phyloP scores from a whole-genome alignment of 768 basidiomycete genomes.

The Suillus subaureus region DNA sequence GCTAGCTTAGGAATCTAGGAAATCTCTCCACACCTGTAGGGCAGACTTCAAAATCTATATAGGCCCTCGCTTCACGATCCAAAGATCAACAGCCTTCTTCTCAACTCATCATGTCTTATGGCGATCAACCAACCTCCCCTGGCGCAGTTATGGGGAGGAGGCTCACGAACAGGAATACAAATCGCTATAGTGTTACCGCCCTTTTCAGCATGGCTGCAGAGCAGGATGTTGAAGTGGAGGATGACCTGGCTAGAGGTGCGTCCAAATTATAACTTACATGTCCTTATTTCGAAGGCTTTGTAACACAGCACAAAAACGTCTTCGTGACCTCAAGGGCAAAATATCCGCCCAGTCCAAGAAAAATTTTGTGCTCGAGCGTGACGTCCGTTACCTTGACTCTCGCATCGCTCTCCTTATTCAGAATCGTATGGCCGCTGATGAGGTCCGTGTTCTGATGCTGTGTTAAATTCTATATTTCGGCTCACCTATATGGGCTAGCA shows the following conservation, averaged over 20 bases:
- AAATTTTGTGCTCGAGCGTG: constrained; percentile 98
- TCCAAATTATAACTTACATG: constrained; percentile 11
- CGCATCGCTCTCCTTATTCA: constrained; percentile 97
- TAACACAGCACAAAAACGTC: constrained; percentile 85
- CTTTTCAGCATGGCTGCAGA: constrained; percentile 98
- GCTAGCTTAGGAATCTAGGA: constrained; percentile 33
- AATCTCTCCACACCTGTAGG: constrained; percentile 6
- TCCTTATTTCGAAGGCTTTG: not conserved
- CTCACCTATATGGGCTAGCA: constrained; percentile 52
- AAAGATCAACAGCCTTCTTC: constrained; percentile 3
- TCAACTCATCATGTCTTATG: constrained; percentile 53
- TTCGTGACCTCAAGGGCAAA: constrained; percentile 93
- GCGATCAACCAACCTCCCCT: constrained; percentile 63
- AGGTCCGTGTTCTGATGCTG: constrained; percentile 51
- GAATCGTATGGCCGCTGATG: constrained; percentile 96
- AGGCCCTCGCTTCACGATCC: constrained; percentile 10
- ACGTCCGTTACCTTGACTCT: constrained; percentile 97
- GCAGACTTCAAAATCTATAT: constrained; percentile 12
- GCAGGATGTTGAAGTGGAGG: constrained; percentile 97
- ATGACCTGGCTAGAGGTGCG: constrained; percentile 91
- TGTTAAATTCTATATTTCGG: constrained; percentile 8
- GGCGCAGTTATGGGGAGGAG: constrained; percentile 69
- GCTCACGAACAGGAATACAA: constrained; percentile 90
- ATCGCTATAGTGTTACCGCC: constrained; percentile 94
- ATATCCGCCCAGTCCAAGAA: constrained; percentile 99